A percentile compares a stretch with the other conserved stretches of the same genome.
phyloP scores from a whole-genome alignment of 129 eudicot genomes.

The Artemisia tridentata region DNA sequence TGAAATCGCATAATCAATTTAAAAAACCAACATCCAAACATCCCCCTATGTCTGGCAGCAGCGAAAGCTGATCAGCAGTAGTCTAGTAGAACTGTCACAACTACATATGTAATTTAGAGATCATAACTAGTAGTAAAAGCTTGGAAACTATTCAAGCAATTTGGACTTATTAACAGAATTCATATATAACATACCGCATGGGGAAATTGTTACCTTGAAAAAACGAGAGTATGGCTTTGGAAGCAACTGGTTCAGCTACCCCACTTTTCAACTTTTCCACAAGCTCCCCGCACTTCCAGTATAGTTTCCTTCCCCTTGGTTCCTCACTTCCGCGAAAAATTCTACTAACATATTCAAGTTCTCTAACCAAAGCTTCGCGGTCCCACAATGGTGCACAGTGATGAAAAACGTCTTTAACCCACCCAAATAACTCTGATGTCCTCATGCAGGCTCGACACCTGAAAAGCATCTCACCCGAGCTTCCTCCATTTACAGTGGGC shows the following conservation, averaged over 20 bases:
- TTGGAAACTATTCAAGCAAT: background rate
- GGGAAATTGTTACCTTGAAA: constrained; percentile 57
- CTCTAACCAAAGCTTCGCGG: constrained; percentile 66
- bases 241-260: constrained; percentile 57
- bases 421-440: constrained; percentile 88
- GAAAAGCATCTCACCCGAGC: constrained; percentile 74
- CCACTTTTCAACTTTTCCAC: constrained; percentile 68
- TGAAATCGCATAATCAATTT: background rate
- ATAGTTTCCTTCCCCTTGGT: constrained; percentile 62
- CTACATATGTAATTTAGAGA: background rate
- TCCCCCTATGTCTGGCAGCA: background rate
- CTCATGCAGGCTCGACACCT: constrained; percentile 89
- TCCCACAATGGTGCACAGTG: constrained; percentile 89
- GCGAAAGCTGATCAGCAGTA: background rate
- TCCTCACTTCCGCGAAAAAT: constrained; percentile 81
- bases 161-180: background rate
- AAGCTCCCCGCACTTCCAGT: constrained; percentile 75
- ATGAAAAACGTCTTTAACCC: constrained; percentile 96
- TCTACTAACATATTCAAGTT: constrained; percentile 78
- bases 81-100: background rate
- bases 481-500: constrained; percentile 54
- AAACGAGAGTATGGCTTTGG: constrained; percentile 50
- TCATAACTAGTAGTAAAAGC: background rate
- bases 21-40: background rate
- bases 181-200: background rate